These are phyloP conservation scores for Abrus precatorius DNA, from an alignment of 306 rosid species.

Conservation along the genomic window DNA sequence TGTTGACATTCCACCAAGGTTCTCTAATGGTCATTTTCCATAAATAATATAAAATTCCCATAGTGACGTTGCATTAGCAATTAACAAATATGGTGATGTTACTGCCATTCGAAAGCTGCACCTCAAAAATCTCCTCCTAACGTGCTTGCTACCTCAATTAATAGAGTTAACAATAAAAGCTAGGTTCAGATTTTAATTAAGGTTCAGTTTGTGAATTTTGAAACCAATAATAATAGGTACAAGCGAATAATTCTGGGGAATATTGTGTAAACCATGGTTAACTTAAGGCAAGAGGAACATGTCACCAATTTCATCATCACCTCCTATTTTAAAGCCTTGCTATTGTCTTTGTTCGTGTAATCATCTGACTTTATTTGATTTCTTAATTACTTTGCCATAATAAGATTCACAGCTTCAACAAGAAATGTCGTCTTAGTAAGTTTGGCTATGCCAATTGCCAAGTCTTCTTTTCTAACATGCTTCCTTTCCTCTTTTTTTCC, in stretches of 20 bases:
- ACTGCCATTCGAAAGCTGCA: constrained; percentile 50
- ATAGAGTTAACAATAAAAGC: constrained; percentile 30
- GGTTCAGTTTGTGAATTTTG: constrained; percentile 37
- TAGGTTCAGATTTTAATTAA: constrained; percentile 41
- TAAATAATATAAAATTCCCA: constrained; percentile 44
- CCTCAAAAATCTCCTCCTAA: constrained; percentile 45
- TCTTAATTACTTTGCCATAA: constrained; percentile 35
- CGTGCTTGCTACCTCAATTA: background rate
- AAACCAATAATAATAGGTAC: constrained; percentile 20
- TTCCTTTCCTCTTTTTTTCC: constrained; percentile 21
- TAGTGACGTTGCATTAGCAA: constrained; percentile 53
- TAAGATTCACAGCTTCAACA: constrained; percentile 43
- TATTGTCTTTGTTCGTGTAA: constrained; percentile 49
- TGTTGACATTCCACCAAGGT: constrained; percentile 52
- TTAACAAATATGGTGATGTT: constrained; percentile 51
- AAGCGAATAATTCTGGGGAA: constrained; percentile 33
- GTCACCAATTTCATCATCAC: constrained; percentile 44
- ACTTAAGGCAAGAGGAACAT: constrained; percentile 5
- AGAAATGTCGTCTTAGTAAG: constrained; percentile 28
- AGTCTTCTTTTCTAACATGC: constrained; percentile 44
- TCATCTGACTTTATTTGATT: constrained; percentile 47
- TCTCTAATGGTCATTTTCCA: constrained; percentile 57
- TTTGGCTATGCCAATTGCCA: constrained; percentile 45
- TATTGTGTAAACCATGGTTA: constrained; percentile 36
- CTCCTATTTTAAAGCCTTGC: constrained; percentile 39